Base-by-base conservation (phyloP, 2,329 filamentous ascomycete species). In the Leptographium radiaticola region DNA sequence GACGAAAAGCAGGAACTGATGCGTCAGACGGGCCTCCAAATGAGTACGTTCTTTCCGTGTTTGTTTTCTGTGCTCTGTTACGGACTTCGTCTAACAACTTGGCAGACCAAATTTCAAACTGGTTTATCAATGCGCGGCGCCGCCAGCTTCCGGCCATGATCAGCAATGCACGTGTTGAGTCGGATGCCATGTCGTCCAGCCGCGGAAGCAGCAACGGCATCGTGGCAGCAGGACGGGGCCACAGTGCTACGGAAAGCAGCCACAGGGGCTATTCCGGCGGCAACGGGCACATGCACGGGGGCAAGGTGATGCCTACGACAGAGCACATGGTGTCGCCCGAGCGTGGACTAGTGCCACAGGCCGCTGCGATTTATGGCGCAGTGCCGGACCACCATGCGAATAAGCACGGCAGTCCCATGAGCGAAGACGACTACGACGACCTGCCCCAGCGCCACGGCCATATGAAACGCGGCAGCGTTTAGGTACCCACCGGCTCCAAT, bases 1-100 rank as follows among this genome's bases (percentile, higher is more conserved):
- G 87, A 94, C 58, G 86, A 94, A 70, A 94, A 95, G 68, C 81
- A 90, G 64, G 80, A 86, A 56, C 75, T 95, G 49, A 88, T 89
- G 75, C 76, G 77, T 48, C 74, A 81, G 63, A 95, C 89, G 1
- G 82, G 82, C 1, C 72, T 95, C 33, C 84, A 87, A 53, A 84
- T 94, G 71, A 90, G 85, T 80, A 75, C 72, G 81, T 79, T 38
- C 36, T 45, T 49, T 55, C 9, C 54, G 7, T 55, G 42, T 1
- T 53, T 51, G 39, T 18, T 53, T 53, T 56, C 56, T 13, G 42
- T 34, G 16, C n/a, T 30, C 46, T 40, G 45, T 45, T 6, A 43
- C 49, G 39, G n/a, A 53, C 53, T 55, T 57, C 3, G 25, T 16
- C 25, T 36, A 13, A 44, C 20, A 46, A 8, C 5, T 16, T 31